Base-by-base conservation (phyloP, 495 filamentous ascomycete genomes). In the Xylaria intraflava region DNA sequence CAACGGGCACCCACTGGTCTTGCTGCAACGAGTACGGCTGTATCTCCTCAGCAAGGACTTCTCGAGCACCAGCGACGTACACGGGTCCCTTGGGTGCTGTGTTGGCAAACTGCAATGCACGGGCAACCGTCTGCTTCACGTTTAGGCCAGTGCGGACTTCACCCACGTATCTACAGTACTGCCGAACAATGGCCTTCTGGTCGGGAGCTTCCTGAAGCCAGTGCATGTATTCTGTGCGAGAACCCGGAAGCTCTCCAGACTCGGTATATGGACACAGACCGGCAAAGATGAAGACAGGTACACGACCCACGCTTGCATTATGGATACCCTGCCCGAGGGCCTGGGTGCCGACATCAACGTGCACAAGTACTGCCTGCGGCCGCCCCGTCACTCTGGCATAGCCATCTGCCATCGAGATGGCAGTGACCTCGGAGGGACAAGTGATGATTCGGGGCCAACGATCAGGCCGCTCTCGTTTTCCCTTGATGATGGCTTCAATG, bases 121-220 rank as follows among this genome's bases (percentile, higher is more conserved):
- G 81, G 36, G 84, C 85, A 31, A 90, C 81, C 49, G 88, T 82
- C 70, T 89, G 86, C 65, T 90, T 90, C 31, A 89, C 77, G 62
- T 90, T 89, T 65, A 82, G 80, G 5, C 87, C 87, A 3, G 80
- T 80, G 61, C 86, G 88, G 58, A 90, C 80, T 65, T 90, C 87
- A 5, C 77, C 85, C 0, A 80, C 74, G 58, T 89, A 90, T 11
- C 86, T 78, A 58, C 86, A 89, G 57, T 89, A 90, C 65, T 90
- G 86, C 3, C 78, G 74, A 22, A 90, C 78, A 39, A 90, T 89
- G 60, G 83, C 81, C 59, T 86, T 84, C 66, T 90, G 86, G 49
- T 90, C 85, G 1, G 84, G 87, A 2, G 88, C 81, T 66, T 90
- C 86, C 53, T 90, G 86, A 8, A 89, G 84, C 83, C 86, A 90